Evolutionary conservation across 2,329 filamentous ascomycete genomes (phyloP).

Genomic region (Volutella citrinella): DNA sequence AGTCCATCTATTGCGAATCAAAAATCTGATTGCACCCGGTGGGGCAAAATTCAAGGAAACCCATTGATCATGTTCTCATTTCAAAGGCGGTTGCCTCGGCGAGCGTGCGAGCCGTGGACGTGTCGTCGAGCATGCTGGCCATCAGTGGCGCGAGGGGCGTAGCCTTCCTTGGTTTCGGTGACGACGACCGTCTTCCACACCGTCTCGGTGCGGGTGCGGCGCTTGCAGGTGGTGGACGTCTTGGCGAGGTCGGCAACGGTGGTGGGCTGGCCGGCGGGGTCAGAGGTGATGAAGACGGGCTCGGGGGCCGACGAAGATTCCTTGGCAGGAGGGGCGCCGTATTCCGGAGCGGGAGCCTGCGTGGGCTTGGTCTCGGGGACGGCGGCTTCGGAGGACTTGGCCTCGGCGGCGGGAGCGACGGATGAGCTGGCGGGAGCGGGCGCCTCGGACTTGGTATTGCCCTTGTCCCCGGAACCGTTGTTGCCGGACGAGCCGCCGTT

Average conservation of each 20-base stretch:
- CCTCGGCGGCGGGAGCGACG: slow-evolving; percentile 1
- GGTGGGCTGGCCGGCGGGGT: slow-evolving; percentile 18
- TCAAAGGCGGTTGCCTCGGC: too few relatives aligned
- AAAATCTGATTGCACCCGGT: too few relatives aligned
- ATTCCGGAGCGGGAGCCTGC: not conserved
- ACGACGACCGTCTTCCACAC: slow-evolving; percentile 47
- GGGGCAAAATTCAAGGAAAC: too few relatives aligned
- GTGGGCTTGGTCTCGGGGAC: slow-evolving; percentile 8
- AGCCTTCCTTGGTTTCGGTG: slow-evolving; percentile 28
- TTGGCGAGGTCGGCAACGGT: slow-evolving; percentile 13
- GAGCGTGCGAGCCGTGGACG: slow-evolving; percentile 23
- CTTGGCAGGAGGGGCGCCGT: slow-evolving; percentile 6
- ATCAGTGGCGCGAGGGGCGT: slow-evolving; percentile 16
- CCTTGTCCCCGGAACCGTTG: slow-evolving; percentile 9
- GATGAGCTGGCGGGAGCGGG: slow-evolving; percentile 8
- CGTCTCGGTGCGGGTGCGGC: slow-evolving; percentile 35
- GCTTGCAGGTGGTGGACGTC: slow-evolving; percentile 21
- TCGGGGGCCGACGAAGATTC: slow-evolving; percentile 9
- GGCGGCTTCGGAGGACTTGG: too few relatives aligned
- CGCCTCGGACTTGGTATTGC: slow-evolving; percentile 9
- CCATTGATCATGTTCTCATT: too few relatives aligned
- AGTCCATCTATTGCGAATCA: too few relatives aligned
- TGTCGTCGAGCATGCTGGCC: slow-evolving; percentile 30
- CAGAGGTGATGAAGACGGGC: slow-evolving; percentile 10
- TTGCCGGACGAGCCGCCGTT: too few relatives aligned